These are phyloP conservation scores for Leccinum pachyderme DNA, from an alignment of 1,284 basidiomycete genomes.

Conservation along the genomic window DNA sequence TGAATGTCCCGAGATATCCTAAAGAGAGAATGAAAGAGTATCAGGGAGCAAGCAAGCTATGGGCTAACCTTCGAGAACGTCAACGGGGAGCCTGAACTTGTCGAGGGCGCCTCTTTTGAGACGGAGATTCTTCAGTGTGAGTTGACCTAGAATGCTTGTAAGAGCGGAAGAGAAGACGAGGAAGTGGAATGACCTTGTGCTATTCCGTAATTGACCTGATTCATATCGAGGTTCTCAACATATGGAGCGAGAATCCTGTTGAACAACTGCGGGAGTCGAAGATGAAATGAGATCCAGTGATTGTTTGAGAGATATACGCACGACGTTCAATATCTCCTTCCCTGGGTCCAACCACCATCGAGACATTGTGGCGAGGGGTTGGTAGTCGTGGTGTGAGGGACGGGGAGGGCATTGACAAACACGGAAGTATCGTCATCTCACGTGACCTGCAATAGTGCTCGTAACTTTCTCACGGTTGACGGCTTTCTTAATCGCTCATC, in stretches of 20 bases:
- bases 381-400: neutral
- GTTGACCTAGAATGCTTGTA: slow-evolving; percentile 59
- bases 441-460: slow-evolving; percentile 17
- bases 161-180: neutral
- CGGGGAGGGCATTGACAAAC: slow-evolving; percentile 35
- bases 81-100: slow-evolving; percentile 94
- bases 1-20: slow-evolving; percentile 93
- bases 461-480: too few relatives aligned
- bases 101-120: slow-evolving; percentile 95
- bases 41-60: neutral
- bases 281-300: neutral
- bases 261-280: slow-evolving; percentile 56
- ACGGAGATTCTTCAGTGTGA: slow-evolving; percentile 79
- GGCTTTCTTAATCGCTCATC: too few relatives aligned
- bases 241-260: slow-evolving; percentile 94
- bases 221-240: slow-evolving; percentile 94
- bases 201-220: slow-evolving; percentile 94
- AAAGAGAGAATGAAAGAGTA: neutral
- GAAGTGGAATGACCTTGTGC: slow-evolving; percentile 64
- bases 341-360: slow-evolving; percentile 78
- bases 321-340: slow-evolving; percentile 75
- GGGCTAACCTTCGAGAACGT: slow-evolving; percentile 84
- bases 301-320: slow-evolving; percentile 32
- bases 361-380: slow-evolving; percentile 38
- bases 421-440: slow-evolving; percentile 32